Conservation (phyloP, 345 rosid species). For the Sapria himalayana region DNA sequence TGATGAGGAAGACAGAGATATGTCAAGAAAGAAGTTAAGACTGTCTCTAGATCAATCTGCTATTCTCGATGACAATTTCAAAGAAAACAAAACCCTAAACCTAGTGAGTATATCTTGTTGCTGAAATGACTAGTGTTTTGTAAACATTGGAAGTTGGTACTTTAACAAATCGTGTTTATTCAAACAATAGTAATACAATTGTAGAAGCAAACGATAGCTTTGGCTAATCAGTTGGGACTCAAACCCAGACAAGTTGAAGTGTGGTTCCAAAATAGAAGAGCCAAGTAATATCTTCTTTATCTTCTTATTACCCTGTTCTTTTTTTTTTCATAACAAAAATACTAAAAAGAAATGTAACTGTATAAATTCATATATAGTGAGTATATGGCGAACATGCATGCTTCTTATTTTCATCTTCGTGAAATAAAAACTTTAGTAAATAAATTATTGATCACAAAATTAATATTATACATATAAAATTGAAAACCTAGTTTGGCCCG, state of each 20-base stretch:
- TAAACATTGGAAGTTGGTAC: slow-evolving; percentile 3
- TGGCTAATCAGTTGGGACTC: slow-evolving; percentile 31
- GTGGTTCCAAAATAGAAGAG: slow-evolving; percentile 22
- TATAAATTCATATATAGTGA: too few relatives aligned
- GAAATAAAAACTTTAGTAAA: too few relatives aligned
- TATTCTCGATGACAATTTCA: slow-evolving; percentile 80
- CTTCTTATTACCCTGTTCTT: too few relatives aligned
- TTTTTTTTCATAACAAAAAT: too few relatives aligned
- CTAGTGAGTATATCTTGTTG: slow-evolving; percentile 31
- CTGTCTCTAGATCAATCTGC: slow-evolving; percentile 89
- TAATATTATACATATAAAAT: too few relatives aligned
- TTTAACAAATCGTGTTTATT: not conserved
- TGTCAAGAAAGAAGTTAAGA: slow-evolving; percentile 80
- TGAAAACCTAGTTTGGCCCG: too few relatives aligned
- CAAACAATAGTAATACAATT: not conserved
- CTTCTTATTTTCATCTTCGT: too few relatives aligned
- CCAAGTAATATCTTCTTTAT: too few relatives aligned
- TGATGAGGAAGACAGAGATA: slow-evolving; percentile 87
- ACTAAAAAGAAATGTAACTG: too few relatives aligned
- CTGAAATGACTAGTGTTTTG: slow-evolving; percentile 1
- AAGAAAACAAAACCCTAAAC: slow-evolving; percentile 85
- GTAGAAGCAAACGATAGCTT: slow-evolving; percentile 76
- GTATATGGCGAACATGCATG: too few relatives aligned
- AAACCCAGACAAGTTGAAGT: slow-evolving; percentile 17
- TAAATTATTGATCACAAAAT: too few relatives aligned